Evolutionary conservation across 192 early-diverging fungal species (phyloP).

Genomic region (Physocladia obscura): DNA sequence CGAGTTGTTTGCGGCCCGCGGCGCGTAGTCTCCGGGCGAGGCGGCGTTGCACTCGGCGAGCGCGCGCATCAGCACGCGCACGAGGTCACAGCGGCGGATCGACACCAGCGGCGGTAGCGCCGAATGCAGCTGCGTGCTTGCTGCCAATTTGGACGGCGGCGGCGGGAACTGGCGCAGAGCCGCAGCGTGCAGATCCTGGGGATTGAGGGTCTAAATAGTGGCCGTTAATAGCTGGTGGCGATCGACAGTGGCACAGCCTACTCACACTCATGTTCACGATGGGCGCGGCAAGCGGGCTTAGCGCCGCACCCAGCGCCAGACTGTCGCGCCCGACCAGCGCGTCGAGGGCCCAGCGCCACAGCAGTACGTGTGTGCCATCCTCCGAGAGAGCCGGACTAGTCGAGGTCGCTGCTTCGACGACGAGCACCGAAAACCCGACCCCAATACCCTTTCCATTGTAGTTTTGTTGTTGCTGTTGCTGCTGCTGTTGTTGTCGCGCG

Average conservation of each 20-base stretch:
- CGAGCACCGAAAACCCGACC: conserved; percentile 11
- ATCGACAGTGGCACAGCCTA: too few species aligned
- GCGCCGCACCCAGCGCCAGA: conserved; percentile 41
- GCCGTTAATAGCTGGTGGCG: too few species aligned
- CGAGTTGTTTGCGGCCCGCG: conserved; percentile 38
- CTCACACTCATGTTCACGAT: conserved; percentile 34
- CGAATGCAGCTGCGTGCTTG: background rate
- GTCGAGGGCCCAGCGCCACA: conserved; percentile 53
- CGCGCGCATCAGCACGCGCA: conserved; percentile 49
- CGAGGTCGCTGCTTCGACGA: conserved; percentile 24
- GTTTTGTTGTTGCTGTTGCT: too few species aligned
- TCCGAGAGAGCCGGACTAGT: background rate
- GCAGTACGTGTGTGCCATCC: conserved; percentile 32
- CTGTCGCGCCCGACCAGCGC: conserved; percentile 39
- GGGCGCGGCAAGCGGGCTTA: conserved; percentile 39
- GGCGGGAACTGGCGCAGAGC: conserved; percentile 12
- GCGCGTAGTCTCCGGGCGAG: conserved; percentile 27
- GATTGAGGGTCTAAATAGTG: conserved; percentile 35
- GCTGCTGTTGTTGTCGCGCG: too few species aligned
- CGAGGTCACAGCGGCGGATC: conserved; percentile 43
- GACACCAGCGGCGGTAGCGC: conserved; percentile 48
- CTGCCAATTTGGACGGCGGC: background rate
- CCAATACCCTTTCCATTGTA: background rate
- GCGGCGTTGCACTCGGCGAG: conserved; percentile 28
- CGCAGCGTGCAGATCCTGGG: background rate